These are phyloP conservation scores for Eucalyptus polybractea DNA, from an alignment of 345 rosid species.

Conservation along the genomic window DNA sequence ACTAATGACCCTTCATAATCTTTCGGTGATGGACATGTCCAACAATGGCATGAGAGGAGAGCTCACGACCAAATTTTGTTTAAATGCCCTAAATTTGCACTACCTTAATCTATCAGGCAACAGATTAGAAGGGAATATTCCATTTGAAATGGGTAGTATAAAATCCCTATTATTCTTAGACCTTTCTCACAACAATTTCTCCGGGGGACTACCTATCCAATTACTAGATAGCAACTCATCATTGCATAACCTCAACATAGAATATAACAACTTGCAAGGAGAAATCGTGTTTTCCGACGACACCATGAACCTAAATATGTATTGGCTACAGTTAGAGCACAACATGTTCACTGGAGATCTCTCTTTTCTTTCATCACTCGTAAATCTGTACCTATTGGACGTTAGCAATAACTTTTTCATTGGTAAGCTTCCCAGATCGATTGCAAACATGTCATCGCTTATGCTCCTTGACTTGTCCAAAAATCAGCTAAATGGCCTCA, in stretches of 20 bases:
- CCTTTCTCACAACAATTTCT: not conserved
- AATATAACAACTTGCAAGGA: not conserved
- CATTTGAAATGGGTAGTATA: not conserved
- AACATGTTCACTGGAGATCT: too few species aligned
- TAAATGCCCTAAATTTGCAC: rapidly evolving
- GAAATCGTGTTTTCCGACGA: rapidly evolving
- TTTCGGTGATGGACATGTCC: not conserved
- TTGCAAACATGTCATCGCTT: too few species aligned
- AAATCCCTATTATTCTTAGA: rapidly evolving
- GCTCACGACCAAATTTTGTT: not conserved
- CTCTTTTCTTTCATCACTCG: too few species aligned
- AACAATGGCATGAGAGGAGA: not conserved
- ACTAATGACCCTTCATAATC: rapidly evolving
- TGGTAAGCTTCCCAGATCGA: too few species aligned
- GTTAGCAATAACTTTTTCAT: too few species aligned
- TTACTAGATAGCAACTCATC: not conserved
- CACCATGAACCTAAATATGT: too few species aligned
- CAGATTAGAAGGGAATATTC: not conserved
- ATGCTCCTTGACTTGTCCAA: too few species aligned
- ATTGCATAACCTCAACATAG: rapidly evolving
- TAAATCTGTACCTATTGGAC: rapidly evolving
- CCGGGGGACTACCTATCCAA: not conserved
- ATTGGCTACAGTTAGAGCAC: too few species aligned
- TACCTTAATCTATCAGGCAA: not conserved
- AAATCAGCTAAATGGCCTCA: too few species aligned